Evolutionary conservation across 1,284 basidiomycete genomes (phyloP), one percentile per base, ranked within the genome.

Genomic region (Phellopilus nigrolimitatus): DNA sequence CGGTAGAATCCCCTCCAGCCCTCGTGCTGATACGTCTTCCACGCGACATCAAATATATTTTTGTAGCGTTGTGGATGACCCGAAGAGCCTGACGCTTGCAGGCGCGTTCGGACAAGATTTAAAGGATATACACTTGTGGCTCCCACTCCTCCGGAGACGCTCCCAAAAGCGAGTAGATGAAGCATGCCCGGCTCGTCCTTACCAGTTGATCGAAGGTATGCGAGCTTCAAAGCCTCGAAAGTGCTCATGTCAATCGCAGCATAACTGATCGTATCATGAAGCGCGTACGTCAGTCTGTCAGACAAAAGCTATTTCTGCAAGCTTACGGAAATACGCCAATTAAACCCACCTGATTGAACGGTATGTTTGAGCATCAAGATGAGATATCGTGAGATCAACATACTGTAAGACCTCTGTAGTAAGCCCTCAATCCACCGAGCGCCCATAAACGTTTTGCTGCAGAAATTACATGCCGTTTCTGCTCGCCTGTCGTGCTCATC

Each of bases 1-100:
- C 94, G 85, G 71, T 99, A 99, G 67, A 99, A 92, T 2, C 95
- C 95, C 57, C 85, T 77, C 84, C 92, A 90, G 0, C 95, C 95
- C 65, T 98, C 95, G 17, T 80, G 78, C 43, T 76, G 73, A 67
- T 89, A 89, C 17, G 95, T 98, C 65, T 86, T 87, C 39, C 73
- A 67, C 4, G 80, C 78, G 4, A 97, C 97, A 65, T 99, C 97
- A 68, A 78, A 69, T 55, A 95, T 86, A 21, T 95, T 94, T 2
- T 78, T 81, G 68, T 99, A 99, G 13, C 72, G 74, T 58, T 94
- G 86, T 1, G 93, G 93, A 65, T 97, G 94, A 0, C 93, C 91
- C 0, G 88, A 82, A 0, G 91, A 95, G 1, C 97, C 97, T 0
- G 93, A 94, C 1, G 97, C 97, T 69, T 99, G 97, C 53, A 99